Percentiles rank a stretch among this genome's conserved stretches.
These are phyloP conservation scores for Barnettozyma pratensis DNA, from an alignment of 805 yeast species.

Conservation along the genomic window DNA sequence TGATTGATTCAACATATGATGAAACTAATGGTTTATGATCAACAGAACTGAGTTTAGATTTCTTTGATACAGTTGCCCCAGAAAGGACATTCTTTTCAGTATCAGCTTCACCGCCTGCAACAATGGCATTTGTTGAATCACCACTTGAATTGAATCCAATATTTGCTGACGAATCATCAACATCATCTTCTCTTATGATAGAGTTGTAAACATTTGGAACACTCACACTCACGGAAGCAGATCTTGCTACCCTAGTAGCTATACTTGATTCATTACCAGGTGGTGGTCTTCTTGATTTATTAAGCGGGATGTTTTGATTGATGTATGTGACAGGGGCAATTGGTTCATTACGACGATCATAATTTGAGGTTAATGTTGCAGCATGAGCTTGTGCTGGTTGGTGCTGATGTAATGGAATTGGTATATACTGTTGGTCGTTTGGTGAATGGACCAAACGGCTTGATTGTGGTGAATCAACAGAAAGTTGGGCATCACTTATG, in stretches of 20 bases:
- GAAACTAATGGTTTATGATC: slow-evolving; percentile 44
- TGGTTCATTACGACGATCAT: slow-evolving; percentile 35
- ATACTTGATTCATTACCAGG: slow-evolving; percentile 29
- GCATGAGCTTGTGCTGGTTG: slow-evolving; percentile 1
- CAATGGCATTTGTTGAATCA: background rate
- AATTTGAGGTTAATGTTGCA: slow-evolving; percentile 12
- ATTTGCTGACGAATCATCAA: background rate
- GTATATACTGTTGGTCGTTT: background rate
- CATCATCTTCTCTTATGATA: slow-evolving; percentile 9
- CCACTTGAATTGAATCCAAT: background rate
- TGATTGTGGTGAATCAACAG: too few species aligned
- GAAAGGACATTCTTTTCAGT: background rate
- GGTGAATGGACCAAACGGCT: too few species aligned
- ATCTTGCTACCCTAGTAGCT: slow-evolving; percentile 32
- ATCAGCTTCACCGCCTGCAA: background rate
- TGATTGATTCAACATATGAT: slow-evolving; percentile 40
- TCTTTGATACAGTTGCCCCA: background rate
- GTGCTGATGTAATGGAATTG: slow-evolving; percentile 5
- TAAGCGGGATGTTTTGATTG: slow-evolving; percentile 2
- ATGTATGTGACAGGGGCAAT: slow-evolving; percentile 29
- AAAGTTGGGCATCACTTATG: slow-evolving; percentile 5
- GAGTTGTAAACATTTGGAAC: slow-evolving; percentile 13
- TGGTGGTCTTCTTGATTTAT: slow-evolving; percentile 32
- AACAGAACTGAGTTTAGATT: background rate
- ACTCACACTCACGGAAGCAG: slow-evolving; percentile 27